Base-by-base conservation (phyloP, 768 basidiomycete genomes). In the Xerocomellus amylosporus region DNA sequence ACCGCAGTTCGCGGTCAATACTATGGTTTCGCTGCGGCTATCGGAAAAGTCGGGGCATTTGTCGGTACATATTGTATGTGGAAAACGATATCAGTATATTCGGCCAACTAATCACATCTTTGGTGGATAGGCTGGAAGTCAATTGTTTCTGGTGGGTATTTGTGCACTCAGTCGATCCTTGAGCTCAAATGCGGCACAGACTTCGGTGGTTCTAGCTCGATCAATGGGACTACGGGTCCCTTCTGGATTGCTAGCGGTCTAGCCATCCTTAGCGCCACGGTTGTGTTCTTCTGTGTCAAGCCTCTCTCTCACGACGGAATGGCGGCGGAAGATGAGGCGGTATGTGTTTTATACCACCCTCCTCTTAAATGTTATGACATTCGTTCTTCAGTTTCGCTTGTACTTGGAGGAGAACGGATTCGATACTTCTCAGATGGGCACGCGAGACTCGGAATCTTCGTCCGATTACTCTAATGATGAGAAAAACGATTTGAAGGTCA, bases 241-340 rank as follows among this genome's bases (percentile, higher is more conserved):
- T 93, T 93, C 80, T 92, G 87, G 88, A 69, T 93, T 58, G 91
- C 79, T n/a, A 89, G 88, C 60, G 87, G 85, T 77, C 79, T 97
- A 45, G 92, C 92, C 4, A 59, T 96, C 43, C 58, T 93, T 47
- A 90, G 88, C 55, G 93, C 94, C 3, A 20, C 84, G 9, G 73
- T 92, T 59, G 85, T 86, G 0, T 78, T 85, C 59, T 69, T 90
- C 70, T 85, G 90, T 71, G 81, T 97, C 63, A 77, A 75, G 42
- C 90, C 92, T 37, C 77, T 94, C 50, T 73, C 75, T 15, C 81
- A 84, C 31, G 90, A 94, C 55, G 88, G 88, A 33, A 92, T 93
- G 90, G 75, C 69, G 20, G 77, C 81, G 43, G 90, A 94, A 68
- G 93, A 95, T 69, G 71, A 69, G 37, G 73, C 73, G 61, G 87